Evolutionary conservation across 1,139 yeast species (phyloP), one percentile per base, ranked within the genome.

Genomic region (Debaryomyces fabryi): DNA sequence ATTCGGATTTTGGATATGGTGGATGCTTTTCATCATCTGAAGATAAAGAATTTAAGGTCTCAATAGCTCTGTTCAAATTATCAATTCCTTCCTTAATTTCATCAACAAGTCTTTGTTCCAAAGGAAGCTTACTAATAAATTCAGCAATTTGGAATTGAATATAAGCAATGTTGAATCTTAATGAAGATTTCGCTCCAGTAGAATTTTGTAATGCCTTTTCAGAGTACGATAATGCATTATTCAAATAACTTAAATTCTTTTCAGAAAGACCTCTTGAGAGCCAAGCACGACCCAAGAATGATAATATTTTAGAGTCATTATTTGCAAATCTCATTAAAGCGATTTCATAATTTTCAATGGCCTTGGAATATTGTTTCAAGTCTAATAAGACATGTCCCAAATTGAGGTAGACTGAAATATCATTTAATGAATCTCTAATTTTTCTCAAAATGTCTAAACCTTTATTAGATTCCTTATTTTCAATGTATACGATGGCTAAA

Each of bases 211-310:
- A 71, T 0, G 97, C 91, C 54, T 74, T 71, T 56, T 78, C 72
- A 12, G 90, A 79, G 56, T 81, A 83, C 34, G 80, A 83, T 48
- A 90, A 72, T 0, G 96, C 82, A 49, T 78, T 82, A 44, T 78
- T 72, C 49, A 86, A 79, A 50, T 78, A 83, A 6, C 72, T 79
- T 44, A 86, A 64, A 48, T 80, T 86, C 64, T 82, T 82, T 56
- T 91, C 96, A 30, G 76, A 72, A 48, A 78, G 67, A 7, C 93
- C 99, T 62, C 97, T 81, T 21, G 86, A 79, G 55, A 85, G 84
- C 97, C 98, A 93, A 1, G 96, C 93, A 54, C 95, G 81, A 34
- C 96, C 97, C 51, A 93, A 77, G 56, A 88, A 78, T 15, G 90
- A 81, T 55, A 86, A 69, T 33, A 90, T 75, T 60, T 81, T 84